These are phyloP conservation scores for Scytalidium lignicola DNA, from an alignment of 2,329 filamentous ascomycete species.

Conservation along the genomic window DNA sequence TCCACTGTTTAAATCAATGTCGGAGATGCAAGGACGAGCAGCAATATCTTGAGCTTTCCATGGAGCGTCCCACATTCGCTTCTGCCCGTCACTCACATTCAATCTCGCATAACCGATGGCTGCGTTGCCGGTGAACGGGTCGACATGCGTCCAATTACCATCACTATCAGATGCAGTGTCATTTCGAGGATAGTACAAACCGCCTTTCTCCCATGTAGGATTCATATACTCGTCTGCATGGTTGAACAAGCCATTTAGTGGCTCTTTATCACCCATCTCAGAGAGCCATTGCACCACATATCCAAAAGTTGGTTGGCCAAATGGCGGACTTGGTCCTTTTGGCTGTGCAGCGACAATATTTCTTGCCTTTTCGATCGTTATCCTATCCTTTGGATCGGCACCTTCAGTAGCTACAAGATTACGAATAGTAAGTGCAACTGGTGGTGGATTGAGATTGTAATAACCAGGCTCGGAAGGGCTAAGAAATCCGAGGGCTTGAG, in stretches of 20 bases:
- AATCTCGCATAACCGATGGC: constrained; percentile 31
- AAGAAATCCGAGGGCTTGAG: constrained; percentile 24
- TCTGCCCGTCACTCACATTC: constrained; percentile 32
- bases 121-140: constrained; percentile 32
- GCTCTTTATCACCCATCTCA: constrained; percentile 22
- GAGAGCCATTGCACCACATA: constrained; percentile 30
- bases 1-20: neutral
- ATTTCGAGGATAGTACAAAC: constrained; percentile 29
- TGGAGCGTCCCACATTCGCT: constrained; percentile 30
- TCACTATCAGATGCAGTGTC: constrained; percentile 19
- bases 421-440: constrained; percentile 21
- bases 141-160: constrained; percentile 23
- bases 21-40: neutral
- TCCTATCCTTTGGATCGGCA: constrained; percentile 8
- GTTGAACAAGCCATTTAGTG: constrained; percentile 18
- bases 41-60: constrained; percentile 18
- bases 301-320: constrained; percentile 19
- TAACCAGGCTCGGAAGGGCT: constrained; percentile 11
- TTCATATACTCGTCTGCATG: constrained; percentile 24
- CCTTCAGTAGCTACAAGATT: constrained; percentile 8
- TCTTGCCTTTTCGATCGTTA: neutral
- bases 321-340: neutral
- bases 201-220: constrained; percentile 30
- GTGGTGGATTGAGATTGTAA: constrained; percentile 17
- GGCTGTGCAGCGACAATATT: neutral